phyloP scores from a whole-genome alignment of 2,329 filamentous ascomycete species.

The Microcyclosporella mali region DNA sequence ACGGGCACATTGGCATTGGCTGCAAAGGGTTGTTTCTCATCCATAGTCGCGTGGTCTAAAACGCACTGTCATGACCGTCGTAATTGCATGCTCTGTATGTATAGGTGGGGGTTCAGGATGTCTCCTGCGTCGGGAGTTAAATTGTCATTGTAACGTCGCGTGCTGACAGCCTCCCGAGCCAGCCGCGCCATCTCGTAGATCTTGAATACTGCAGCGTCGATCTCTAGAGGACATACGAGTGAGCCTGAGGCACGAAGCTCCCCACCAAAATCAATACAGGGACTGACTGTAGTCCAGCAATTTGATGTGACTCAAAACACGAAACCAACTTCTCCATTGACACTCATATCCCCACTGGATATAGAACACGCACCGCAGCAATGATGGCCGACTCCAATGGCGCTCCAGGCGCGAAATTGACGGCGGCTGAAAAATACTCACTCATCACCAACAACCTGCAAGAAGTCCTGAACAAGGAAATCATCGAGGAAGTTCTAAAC shows the following conservation, averaged over 20 bases:
- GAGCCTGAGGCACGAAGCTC: too few relatives aligned
- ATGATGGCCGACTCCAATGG: constrained; percentile 11
- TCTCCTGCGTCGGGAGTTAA: too few relatives aligned
- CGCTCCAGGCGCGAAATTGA: constrained; percentile 12
- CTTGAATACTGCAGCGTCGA: background rate
- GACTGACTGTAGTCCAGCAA: too few relatives aligned
- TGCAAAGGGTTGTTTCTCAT: constrained; percentile 17
- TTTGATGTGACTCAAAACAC: background rate
- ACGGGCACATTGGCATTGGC: constrained; percentile 12
- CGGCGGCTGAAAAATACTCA: constrained; percentile 56
- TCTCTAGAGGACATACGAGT: too few relatives aligned
- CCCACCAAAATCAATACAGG: too few relatives aligned
- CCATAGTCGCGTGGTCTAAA: constrained; percentile 22
- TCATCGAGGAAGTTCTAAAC: constrained; percentile 66
- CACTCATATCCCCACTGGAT: background rate
- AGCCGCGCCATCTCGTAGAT: background rate
- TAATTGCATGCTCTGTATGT: too few relatives aligned
- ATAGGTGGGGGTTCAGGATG: too few relatives aligned
- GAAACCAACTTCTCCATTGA: background rate
- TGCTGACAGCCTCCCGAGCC: too few relatives aligned
- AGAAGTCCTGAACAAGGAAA: constrained; percentile 77
- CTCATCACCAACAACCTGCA: constrained; percentile 70
- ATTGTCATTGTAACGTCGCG: background rate
- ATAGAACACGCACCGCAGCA: too few relatives aligned
- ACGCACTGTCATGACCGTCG: constrained; percentile 9